Evolutionary conservation across 768 basidiomycete genomes (phyloP), one percentile per base, ranked within the genome.

Genomic region (Coprinopsis cinerea): DNA sequence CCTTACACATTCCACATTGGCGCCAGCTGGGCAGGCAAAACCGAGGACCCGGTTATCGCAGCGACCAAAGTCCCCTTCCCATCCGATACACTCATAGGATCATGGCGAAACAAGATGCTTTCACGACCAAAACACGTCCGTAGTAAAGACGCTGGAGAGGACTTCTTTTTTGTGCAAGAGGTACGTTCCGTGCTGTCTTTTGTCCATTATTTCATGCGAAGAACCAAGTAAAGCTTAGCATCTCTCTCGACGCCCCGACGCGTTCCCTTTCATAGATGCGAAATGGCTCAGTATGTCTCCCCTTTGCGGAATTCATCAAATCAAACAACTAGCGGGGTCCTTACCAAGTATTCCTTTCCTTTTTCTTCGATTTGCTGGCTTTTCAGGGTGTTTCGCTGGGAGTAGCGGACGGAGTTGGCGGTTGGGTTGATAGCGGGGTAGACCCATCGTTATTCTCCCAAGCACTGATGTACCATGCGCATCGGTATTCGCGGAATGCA

Each of bases 401-500:
- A 30, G 79, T 96, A 3, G 89, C 92, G 32, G 93, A 97, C 58
- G 93, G 93, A 17, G 92, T 96, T 3, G 92, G 92, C 1, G 92
- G 93, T 17, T 97, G 94, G 94, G 77, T 80, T 42, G 79, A 84
- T 30, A 78, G 79, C 23, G 87, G 90, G 14, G 78, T 90, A 46
- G 92, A 96, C 66, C 91, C 91, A 1, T 84, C 91, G 0, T 70
- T 94, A 39, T 97, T 94, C 70, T 84, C 92, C 1, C 93, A 96
- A 67, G 80, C 89, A 0, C 70, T 97, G 44, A 92, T 94, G 88
- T 93, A 84, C 65, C 83, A 88, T 64, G 82, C 88, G 2, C 79
- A 85, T 62, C 76, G 79, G 40, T 87, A 84, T 61, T 79, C 83
- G 10, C 75, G 76, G 53, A 77, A 72, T 53, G 84, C 84, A 18